Base-by-base conservation (phyloP, 1,139 yeast species). In the Hemisphaericaspora lyxosophila region DNA sequence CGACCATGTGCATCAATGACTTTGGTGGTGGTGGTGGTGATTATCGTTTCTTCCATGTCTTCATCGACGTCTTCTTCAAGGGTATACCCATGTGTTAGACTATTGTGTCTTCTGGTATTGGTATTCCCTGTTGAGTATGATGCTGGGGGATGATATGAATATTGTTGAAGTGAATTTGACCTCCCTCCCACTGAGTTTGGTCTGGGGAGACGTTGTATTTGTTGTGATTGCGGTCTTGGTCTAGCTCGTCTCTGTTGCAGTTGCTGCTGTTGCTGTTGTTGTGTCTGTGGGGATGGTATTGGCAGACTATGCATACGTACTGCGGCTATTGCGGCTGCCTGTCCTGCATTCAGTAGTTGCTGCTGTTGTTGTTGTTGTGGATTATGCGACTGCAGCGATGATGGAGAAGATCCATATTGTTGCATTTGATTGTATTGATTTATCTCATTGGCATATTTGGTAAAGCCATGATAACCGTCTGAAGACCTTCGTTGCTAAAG, bases 311-410 rank as follows among this genome's bases (percentile, higher is more conserved):
- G 73, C 45, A 62, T 53, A 42, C 64, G 54, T 25, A 70, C 50
- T 5, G 77, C 77, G 1, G 75, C 75, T 36, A 57, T 44, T 3
- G 75, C 75, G 1, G 76, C 76, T 2, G 76, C 75, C 42, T 51
- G 60, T 12, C 73, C 73, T 17, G 75, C 77, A 19, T 60, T 48
- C 18, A 64, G 57, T 39, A 53, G 62, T 15, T 55, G 42, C 22
- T 64, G 38, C 29, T 40, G 35, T 11, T 30, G 36, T 12, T 24
- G 31, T 14, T 24, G 27, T 31, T 30, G 23, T 19, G 9, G 22
- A 14, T 25, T 7, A n/a, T 25, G 27, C 5, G 4, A 23, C 9
- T 23, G 26, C n/a, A 7, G 23, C 7, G 26, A 12, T 3, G 26
- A 24, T 5, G 26, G 26, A 2, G 26, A 11, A 6, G 12, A 24